phyloP scores from a whole-genome alignment of 768 basidiomycete species.

The Lactarius akahatsu region DNA sequence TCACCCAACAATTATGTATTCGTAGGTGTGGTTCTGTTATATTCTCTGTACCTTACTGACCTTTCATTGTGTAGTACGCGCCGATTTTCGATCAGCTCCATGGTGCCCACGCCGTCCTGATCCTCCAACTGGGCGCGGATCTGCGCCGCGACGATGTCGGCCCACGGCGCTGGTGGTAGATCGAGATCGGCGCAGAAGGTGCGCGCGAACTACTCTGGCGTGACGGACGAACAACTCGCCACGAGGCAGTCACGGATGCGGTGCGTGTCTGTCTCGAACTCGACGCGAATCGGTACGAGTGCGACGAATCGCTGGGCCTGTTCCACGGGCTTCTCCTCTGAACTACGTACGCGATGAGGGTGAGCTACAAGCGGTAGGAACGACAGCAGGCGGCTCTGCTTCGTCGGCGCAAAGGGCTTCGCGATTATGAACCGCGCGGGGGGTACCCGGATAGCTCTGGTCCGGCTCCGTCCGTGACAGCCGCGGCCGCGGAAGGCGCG shows the following conservation, averaged over 20 bases:
- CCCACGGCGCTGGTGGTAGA: constrained; percentile 64
- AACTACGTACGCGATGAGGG: constrained; percentile 35
- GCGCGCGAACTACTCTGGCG: constrained; percentile 55
- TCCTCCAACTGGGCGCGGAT: constrained; percentile 93
- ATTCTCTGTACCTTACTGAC: too few species aligned
- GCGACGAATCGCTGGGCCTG: constrained; percentile 55
- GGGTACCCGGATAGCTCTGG: constrained; percentile 79
- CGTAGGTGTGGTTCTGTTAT: too few species aligned
- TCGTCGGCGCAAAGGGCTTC: constrained; percentile 54
- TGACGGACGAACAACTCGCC: constrained; percentile 80
- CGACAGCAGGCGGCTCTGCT: constrained; percentile 50
- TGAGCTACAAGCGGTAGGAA: neutral
- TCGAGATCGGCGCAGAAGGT: constrained; percentile 90
- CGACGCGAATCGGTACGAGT: constrained; percentile 91
- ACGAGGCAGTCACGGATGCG: constrained; percentile 92
- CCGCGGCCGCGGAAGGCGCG: constrained; percentile 32
- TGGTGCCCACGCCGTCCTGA: constrained; percentile 73
- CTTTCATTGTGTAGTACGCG: too few species aligned
- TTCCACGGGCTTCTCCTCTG: constrained; percentile 56
- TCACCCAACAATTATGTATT: too few species aligned
- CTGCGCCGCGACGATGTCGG: constrained; percentile 76
- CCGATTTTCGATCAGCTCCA: too few species aligned
- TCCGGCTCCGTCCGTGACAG: constrained; percentile 56
- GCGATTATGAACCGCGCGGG: too few species aligned
- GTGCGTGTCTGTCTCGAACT: constrained; percentile 90